A percentile compares a stretch with the other conserved stretches of the same genome.
These are phyloP conservation scores for Stephania cephalantha DNA, from an alignment of 164 flowering plant species.

Conservation along the genomic window DNA sequence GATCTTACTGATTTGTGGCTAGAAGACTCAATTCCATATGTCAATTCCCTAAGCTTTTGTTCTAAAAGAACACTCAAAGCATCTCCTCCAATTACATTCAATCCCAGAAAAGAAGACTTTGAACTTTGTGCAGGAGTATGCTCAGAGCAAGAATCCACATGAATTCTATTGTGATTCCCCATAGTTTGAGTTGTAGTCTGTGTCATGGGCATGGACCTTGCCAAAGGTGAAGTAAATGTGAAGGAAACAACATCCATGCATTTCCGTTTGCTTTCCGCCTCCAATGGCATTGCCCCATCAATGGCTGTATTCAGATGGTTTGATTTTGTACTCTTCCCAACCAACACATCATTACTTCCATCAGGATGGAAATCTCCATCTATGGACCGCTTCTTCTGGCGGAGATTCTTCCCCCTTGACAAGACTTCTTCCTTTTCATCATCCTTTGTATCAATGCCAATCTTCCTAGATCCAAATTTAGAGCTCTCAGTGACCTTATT, in stretches of 20 bases:
- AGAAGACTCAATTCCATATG: slow-evolving; percentile 40
- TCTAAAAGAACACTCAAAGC: slow-evolving; percentile 78
- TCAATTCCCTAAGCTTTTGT: slow-evolving; percentile 68
- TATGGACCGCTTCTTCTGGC: slow-evolving; percentile 58
- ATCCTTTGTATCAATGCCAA: slow-evolving; percentile 27
- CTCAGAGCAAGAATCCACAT: slow-evolving; percentile 30
- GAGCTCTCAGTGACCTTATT: slow-evolving; percentile 32
- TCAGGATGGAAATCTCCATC: slow-evolving; percentile 32
- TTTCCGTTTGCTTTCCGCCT: slow-evolving; percentile 45
- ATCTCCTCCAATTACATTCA: slow-evolving; percentile 60
- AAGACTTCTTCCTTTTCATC: slow-evolving; percentile 29
- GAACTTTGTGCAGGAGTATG: slow-evolving; percentile 24
- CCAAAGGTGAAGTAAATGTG: slow-evolving; percentile 80
- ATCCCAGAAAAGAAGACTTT: slow-evolving; percentile 35
- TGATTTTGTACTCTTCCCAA: slow-evolving; percentile 25
- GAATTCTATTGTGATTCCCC: slow-evolving; percentile 21
- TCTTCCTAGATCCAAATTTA: slow-evolving; percentile 46
- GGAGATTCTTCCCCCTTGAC: slow-evolving; percentile 35
- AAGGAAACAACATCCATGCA: slow-evolving; percentile 88
- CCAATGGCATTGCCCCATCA: slow-evolving; percentile 26
- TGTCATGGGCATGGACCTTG: slow-evolving; percentile 32
- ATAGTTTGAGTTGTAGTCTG: slow-evolving; percentile 26
- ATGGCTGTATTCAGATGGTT: slow-evolving; percentile 16
- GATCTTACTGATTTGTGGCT: slow-evolving; percentile 17
- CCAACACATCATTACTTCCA: slow-evolving; percentile 25